A percentile compares a stretch with the other conserved stretches of the same genome.
Evolutionary conservation across 2,329 filamentous ascomycete species (phyloP).

Genomic region (Phaeosphaeriaceae sp.): DNA sequence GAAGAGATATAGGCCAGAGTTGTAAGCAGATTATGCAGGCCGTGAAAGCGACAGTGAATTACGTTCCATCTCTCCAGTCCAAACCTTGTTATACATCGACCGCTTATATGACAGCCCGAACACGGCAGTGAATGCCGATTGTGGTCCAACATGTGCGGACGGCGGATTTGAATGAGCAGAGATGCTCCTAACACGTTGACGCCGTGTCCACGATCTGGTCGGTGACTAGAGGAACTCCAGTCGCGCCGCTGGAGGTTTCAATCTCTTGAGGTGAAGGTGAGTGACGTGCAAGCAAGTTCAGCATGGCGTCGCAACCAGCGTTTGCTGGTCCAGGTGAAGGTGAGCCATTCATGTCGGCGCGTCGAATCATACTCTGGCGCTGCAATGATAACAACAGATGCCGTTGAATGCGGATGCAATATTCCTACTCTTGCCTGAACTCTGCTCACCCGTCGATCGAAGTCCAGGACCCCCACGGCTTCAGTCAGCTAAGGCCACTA

Average conservation of each 20-base stretch:
- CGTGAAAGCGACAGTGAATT: conserved; percentile 14
- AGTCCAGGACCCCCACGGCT: conserved; percentile 12
- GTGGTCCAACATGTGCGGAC: neutral
- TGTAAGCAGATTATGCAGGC: neutral
- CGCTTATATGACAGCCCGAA: neutral
- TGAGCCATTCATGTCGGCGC: neutral
- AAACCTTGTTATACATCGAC: neutral
- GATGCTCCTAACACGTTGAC: neutral
- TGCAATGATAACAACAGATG: neutral
- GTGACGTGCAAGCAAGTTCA: neutral
- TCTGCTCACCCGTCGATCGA: neutral
- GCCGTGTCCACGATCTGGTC: no score
- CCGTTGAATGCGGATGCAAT: neutral
- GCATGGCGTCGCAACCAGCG: neutral
- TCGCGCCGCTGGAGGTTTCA: no score
- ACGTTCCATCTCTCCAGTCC: conserved; percentile 3
- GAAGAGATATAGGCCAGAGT: neutral
- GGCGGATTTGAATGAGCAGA: neutral
- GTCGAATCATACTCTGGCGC: neutral
- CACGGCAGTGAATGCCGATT: neutral
- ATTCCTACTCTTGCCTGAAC: neutral
- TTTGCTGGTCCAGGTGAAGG: conserved; percentile 17
- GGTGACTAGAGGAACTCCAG: no score
- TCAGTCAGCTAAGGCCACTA: conserved; percentile 13
- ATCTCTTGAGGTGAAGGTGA: conserved; percentile 18